These are phyloP conservation scores for Lichtheimia ramosa DNA, from an alignment of 371 early-diverging fungal species.

Conservation along the genomic window DNA sequence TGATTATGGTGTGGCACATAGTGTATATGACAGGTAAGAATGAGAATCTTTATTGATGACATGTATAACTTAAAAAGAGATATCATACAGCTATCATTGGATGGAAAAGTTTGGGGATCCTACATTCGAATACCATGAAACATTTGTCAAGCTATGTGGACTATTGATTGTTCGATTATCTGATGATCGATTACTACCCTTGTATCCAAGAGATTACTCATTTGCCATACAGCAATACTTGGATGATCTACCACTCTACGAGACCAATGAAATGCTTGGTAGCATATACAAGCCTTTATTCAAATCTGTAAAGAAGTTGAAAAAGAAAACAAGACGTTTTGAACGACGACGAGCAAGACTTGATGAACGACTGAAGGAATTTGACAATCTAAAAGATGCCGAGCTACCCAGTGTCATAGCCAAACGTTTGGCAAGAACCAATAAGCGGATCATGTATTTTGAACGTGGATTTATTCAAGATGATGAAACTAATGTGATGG, in stretches of 20 bases:
- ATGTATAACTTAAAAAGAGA: conserved; percentile 12
- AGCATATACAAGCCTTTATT: not conserved
- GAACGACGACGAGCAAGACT: conserved; percentile 13
- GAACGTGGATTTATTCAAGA: conserved; percentile 51
- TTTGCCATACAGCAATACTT: conserved; percentile 13
- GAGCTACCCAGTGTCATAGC: conserved; percentile 21
- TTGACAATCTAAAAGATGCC: not conserved
- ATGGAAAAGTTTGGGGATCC: conserved; percentile 73
- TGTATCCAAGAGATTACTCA: conserved; percentile 41
- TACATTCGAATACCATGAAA: conserved; percentile 54
- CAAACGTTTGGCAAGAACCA: conserved; percentile 26
- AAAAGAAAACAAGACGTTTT: conserved; percentile 7
- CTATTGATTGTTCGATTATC: conserved; percentile 37
- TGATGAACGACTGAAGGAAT: conserved; percentile 5
- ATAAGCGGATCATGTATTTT: conserved; percentile 43
- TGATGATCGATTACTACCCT: conserved; percentile 36
- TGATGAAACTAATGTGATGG: conserved; percentile 52
- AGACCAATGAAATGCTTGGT: not conserved
- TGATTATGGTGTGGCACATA: conserved; percentile 56
- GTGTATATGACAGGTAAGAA: conserved; percentile 49
- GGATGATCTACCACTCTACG: conserved; percentile 14
- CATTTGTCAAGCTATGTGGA: conserved; percentile 47
- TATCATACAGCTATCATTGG: conserved; percentile 41
- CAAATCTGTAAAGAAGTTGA: conserved; percentile 10
- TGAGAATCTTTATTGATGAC: not conserved